Evolutionary conservation across 225 moss, liverwort and hornwort species (phyloP), one percentile per base, ranked within the genome.

Genomic region (Pseudisothecium myosuroides): DNA sequence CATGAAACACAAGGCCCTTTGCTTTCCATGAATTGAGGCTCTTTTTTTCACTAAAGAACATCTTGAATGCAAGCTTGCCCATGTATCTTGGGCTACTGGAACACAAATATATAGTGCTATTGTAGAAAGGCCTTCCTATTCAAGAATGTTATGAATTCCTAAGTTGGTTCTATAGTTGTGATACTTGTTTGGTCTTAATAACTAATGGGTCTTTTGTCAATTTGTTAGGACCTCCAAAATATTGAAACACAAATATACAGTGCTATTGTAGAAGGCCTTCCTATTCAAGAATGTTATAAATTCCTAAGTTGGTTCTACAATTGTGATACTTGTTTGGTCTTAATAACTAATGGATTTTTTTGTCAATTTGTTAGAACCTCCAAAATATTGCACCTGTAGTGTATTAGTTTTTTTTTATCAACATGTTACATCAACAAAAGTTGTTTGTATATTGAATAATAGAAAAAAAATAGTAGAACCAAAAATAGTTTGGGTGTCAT

Each of bases 1-100:
- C 0, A 0, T 49, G 4, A 18, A 18, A 21, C 28, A 3, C n/a
- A 75, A 7, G 8, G 26, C 5, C 16, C 10, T 78, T 26, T 0
- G 12, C 7, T 80, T 28, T 39, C 18, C 4, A 39, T 39, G 11
- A 56, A 16, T 39, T 1, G 37, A 24, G 15, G 24, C 2, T 77
- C 37, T 4, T 77, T 37, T 4, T 77, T 16, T 37, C 26, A n/a
- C 0, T 26, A 0, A 9, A 52, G 11, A 76, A n/a, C 24, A 26
- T 78, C 10, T 78, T 78, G 10, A 55, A 26, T 77, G 37, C 37
- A 54, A 76, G 22, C 34, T 76, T 76, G 7, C 13, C 5, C 13
- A 21, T 50, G 21, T 32, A 32, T 75, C 50, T 2, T 49, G 7
- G 20, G 32, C 76, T 36, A 36, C 9, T 14, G 36, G 14, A 77